Percentiles rank a stretch among this genome's conserved stretches.
Conservation (phyloP, 2,329 filamentous ascomycete genomes). For the Phyllosticta paracitricarpa region DNA sequence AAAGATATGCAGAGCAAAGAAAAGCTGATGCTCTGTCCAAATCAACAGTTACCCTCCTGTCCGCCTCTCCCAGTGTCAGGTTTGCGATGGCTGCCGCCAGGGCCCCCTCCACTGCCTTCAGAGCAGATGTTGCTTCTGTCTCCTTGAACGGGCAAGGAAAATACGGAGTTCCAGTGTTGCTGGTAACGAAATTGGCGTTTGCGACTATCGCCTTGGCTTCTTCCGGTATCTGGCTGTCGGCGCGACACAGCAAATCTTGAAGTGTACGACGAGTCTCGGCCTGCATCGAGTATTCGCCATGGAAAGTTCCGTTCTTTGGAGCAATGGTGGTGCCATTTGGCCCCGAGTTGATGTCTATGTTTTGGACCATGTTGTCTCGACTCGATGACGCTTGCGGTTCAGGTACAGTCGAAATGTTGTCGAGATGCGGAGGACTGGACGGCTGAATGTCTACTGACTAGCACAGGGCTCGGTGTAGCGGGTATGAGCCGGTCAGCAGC, state of each 20-base stretch:
- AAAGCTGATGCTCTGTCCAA: slow-evolving; percentile 46
- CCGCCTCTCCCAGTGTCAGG: slow-evolving; percentile 39
- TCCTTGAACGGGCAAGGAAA: slow-evolving; percentile 41
- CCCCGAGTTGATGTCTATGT: not conserved
- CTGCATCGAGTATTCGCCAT: slow-evolving; percentile 20
- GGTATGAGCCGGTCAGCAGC: not conserved
- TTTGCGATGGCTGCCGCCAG: slow-evolving; percentile 52
- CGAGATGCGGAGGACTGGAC: not conserved
- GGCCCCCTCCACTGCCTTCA: slow-evolving; percentile 51
- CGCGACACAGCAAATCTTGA: slow-evolving; percentile 22
- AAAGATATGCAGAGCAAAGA: slow-evolving; percentile 49
- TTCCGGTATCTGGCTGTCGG: slow-evolving; percentile 23
- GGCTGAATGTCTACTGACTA: not conserved
- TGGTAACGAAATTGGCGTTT: slow-evolving; percentile 24
- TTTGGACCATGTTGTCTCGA: not conserved
- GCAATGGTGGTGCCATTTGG: not conserved
- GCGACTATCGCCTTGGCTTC: slow-evolving; percentile 23
- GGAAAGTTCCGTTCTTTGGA: slow-evolving; percentile 11
- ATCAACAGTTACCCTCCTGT: slow-evolving; percentile 40
- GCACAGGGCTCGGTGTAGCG: not conserved
- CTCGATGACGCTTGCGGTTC: not conserved
- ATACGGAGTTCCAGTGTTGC: slow-evolving; percentile 29
- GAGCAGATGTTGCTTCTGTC: slow-evolving; percentile 42
- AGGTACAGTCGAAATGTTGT: not conserved
- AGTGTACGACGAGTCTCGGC: slow-evolving; percentile 25